Evolutionary conservation across 2,329 filamentous ascomycete species (phyloP).

Genomic region (Cryphonectria japonica): DNA sequence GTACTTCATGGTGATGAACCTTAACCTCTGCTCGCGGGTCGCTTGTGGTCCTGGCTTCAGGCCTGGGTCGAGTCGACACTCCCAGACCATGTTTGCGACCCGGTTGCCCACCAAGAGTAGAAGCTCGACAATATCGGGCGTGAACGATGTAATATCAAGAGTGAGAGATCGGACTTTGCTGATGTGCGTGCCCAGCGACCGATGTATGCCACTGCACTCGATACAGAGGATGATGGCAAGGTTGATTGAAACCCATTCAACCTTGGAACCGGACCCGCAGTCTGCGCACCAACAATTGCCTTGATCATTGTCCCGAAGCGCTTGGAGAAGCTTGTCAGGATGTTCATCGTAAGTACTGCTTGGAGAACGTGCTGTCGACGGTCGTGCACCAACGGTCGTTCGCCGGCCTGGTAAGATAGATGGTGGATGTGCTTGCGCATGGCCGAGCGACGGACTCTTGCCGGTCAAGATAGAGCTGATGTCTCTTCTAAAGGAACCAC

Average conservation of each 20-base stretch:
- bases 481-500: slow-evolving; percentile 70
- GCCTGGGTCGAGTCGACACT: slow-evolving; percentile 76
- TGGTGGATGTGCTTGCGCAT: slow-evolving; percentile 53
- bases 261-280: slow-evolving; percentile 87
- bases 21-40: slow-evolving; percentile 86
- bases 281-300: slow-evolving; percentile 95
- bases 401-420: slow-evolving; percentile 73
- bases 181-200: slow-evolving; percentile 94
- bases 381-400: slow-evolving; percentile 88
- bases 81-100: slow-evolving; percentile 96
- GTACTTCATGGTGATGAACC: slow-evolving; percentile 95
- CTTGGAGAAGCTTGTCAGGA: slow-evolving; percentile 82
- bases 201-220: slow-evolving; percentile 96
- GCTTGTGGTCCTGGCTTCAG: slow-evolving; percentile 77
- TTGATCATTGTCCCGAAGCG: slow-evolving; percentile 86
- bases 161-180: slow-evolving; percentile 96
- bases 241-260: slow-evolving; percentile 99
- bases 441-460: slow-evolving; percentile 75
- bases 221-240: slow-evolving; percentile 95
- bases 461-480: slow-evolving; percentile 93
- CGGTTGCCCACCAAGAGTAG: slow-evolving; percentile 90
- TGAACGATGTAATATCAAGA: slow-evolving; percentile 94
- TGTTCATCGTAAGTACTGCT: slow-evolving; percentile 79
- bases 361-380: slow-evolving; percentile 56
- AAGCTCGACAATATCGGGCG: slow-evolving; percentile 93